Conservation (phyloP, 2,329 filamentous ascomycete species). For the Coleophoma eucalyptorum region DNA sequence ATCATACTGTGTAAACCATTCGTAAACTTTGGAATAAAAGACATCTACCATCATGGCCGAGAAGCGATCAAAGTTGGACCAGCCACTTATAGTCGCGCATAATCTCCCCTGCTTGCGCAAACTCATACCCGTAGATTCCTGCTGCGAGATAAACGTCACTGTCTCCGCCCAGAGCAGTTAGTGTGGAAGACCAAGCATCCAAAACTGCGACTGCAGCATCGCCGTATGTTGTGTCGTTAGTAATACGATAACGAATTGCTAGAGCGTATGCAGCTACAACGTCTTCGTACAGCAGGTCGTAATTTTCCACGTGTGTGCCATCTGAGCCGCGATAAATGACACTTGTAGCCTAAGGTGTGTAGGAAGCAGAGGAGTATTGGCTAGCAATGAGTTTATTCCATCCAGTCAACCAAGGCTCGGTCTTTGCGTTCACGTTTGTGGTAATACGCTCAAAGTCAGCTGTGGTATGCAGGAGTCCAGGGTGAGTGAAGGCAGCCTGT, state of each 20-base stretch:
- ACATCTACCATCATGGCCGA: too few species aligned
- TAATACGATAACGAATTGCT: constrained; percentile 36
- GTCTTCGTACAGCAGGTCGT: constrained; percentile 28
- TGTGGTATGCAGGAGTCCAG: constrained; percentile 31
- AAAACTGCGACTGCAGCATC: constrained; percentile 33
- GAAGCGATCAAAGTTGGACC: too few species aligned
- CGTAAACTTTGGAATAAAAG: too few species aligned
- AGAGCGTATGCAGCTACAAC: constrained; percentile 33
- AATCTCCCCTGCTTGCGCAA: constrained; percentile 42
- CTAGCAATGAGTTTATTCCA: constrained; percentile 30
- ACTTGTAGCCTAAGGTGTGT: constrained; percentile 23
- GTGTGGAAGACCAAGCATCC: constrained; percentile 31
- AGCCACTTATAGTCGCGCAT: constrained; percentile 31
- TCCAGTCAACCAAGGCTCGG: constrained; percentile 30
- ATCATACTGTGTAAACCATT: too few species aligned
- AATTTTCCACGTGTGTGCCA: constrained; percentile 27
- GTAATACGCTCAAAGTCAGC: constrained; percentile 36
- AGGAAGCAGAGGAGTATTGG: constrained; percentile 24
- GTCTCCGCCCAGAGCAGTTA: constrained; percentile 29
- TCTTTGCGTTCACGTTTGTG: constrained; percentile 26
- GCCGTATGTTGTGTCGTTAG: constrained; percentile 31
- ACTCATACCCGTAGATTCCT: constrained; percentile 41
- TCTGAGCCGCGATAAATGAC: constrained; percentile 32
- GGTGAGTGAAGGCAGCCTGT: constrained; percentile 26
- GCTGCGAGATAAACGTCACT: constrained; percentile 34